Evolutionary conservation across 2,329 filamentous ascomycete genomes (phyloP).

Genomic region (Fusarium vanettenii): DNA sequence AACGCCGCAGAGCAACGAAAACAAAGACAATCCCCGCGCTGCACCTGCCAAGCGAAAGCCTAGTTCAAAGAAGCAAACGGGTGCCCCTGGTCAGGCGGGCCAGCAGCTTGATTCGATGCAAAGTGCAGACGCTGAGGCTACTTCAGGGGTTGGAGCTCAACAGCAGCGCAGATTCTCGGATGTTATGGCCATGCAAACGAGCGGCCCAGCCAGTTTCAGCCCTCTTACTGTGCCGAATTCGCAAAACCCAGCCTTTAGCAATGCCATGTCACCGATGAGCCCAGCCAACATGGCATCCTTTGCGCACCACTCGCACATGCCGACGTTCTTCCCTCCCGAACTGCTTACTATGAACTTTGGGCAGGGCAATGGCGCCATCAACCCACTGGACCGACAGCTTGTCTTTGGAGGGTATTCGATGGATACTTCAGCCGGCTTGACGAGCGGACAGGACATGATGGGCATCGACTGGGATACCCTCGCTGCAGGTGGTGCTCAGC

Average conservation of each 20-base stretch:
- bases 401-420: slow-evolving; percentile 79
- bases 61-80: slow-evolving; percentile 49
- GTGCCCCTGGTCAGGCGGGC: slow-evolving; percentile 16
- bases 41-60: slow-evolving; percentile 51
- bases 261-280: slow-evolving; percentile 64
- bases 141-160: slow-evolving; percentile 30
- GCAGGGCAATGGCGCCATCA: slow-evolving; percentile 66
- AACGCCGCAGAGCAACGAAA: slow-evolving; percentile 63
- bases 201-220: slow-evolving; percentile 53
- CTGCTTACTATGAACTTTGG: slow-evolving; percentile 64
- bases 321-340: slow-evolving; percentile 61
- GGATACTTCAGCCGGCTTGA: slow-evolving; percentile 54
- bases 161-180: slow-evolving; percentile 56
- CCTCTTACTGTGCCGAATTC: slow-evolving; percentile 56
- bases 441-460: slow-evolving; percentile 53
- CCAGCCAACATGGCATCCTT: slow-evolving; percentile 58
- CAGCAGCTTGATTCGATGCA: slow-evolving; percentile 38
- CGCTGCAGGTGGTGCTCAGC: slow-evolving; percentile 47
- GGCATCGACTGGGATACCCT: slow-evolving; percentile 59
- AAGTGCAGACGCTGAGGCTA: slow-evolving; percentile 26
- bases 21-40: slow-evolving; percentile 39
- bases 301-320: slow-evolving; percentile 52
- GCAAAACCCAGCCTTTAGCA: slow-evolving; percentile 57
- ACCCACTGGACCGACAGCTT: slow-evolving; percentile 80
- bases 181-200: slow-evolving; percentile 55